Conservation (phyloP, 805 yeast genomes). For the Yarrowia keelungensis region DNA sequence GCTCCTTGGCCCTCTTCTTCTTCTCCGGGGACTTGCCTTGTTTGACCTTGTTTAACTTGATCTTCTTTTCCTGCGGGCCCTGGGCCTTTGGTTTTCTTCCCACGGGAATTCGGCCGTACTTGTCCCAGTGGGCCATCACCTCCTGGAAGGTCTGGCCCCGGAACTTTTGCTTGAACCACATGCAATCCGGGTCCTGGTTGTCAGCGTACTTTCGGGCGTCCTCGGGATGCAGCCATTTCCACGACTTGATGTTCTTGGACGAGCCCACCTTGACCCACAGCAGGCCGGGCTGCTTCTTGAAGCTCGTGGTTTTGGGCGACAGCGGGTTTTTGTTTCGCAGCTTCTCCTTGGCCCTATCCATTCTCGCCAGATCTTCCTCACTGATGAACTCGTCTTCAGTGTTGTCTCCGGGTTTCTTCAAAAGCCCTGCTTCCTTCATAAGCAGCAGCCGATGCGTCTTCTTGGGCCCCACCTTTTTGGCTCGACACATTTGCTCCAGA, state of each 20-base stretch:
- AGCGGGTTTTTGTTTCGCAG: neutral
- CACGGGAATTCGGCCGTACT: too few relatives aligned
- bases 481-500: neutral
- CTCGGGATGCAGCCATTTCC: slow-evolving; percentile 14
- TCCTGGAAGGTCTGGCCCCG: neutral
- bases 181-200: slow-evolving; percentile 17
- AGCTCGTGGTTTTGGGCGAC: neutral
- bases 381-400: neutral
- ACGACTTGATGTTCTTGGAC: slow-evolving; percentile 28
- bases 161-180: slow-evolving; percentile 15
- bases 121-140: neutral
- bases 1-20: too few relatives aligned
- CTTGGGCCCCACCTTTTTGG: neutral
- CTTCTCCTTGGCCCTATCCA: neutral
- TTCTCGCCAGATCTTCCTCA: neutral
- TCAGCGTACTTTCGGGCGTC: neutral
- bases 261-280: slow-evolving; percentile 11
- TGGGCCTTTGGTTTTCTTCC: too few relatives aligned
- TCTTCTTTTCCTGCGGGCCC: too few relatives aligned
- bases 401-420: neutral
- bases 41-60: too few relatives aligned
- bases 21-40: too few relatives aligned
- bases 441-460: neutral
- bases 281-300: neutral
- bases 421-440: too few relatives aligned